Base-by-base conservation (phyloP, 129 eudicot species). In the Saussurea involucrata region DNA sequence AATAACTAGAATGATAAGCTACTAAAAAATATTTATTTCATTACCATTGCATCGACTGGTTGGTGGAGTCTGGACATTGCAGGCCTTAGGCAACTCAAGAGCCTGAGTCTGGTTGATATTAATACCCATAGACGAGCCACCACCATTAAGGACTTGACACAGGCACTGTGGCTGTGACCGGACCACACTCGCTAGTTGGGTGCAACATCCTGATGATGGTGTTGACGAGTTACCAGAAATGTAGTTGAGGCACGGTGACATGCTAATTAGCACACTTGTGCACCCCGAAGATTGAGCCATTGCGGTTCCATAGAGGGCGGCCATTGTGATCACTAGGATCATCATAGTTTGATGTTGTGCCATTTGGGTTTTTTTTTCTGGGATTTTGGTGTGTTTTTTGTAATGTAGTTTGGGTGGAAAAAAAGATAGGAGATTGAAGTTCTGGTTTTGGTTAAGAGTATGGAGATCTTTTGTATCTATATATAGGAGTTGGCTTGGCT, bases 261-360 rank as follows among this genome's bases (percentile, higher is more conserved):
- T 63, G 18, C 83, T 79, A 49, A 71, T 72, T 33, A 78, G 37
- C 71, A 37, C 82, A 37, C 63, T 78, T 12, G 82, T 69, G 76
- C 76, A 78, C 33, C 82, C 76, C 12, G 82, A 27, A 4, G 82
- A 71, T 60, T 91, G 93, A 46, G 89, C 91, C 27, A 17, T 68
- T 33, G 80, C 68, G 46, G 89, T 82, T 0, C 73, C 44, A 81
- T 77, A 90, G 32, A 87, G 57, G 32, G 22, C 53, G 0, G 65
- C 53, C 58, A 78, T 74, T 28, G 76, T 75, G 76, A 81, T 44
- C 71, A 36, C 80, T 37, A 69, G 63, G 12, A 85, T 22, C 64
- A 80, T 28, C 33, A 60, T 9, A 42, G 42, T 78, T 40, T 70
- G 71, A 22, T 22, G 4, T 42, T 76, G 81, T n/a, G 75, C 81